phyloP scores from a whole-genome alignment of 116 monocot species.

The Zostera marina region DNA sequence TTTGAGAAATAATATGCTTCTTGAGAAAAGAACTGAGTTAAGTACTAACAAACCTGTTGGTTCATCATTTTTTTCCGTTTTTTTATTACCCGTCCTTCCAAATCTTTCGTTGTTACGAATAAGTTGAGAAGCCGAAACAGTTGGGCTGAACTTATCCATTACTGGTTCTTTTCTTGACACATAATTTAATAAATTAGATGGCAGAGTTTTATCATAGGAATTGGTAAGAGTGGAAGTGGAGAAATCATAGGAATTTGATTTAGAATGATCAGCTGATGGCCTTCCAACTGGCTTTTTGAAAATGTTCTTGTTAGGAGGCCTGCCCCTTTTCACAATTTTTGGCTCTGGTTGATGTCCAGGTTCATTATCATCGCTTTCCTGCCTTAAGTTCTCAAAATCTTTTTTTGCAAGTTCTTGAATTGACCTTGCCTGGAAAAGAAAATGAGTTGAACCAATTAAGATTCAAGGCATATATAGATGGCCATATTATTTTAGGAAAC shows the following conservation, averaged over 20 bases:
- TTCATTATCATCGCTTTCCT: constrained; percentile 25
- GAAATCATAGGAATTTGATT: constrained; percentile 14
- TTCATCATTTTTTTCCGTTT: constrained; percentile 31
- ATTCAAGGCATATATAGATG: background rate
- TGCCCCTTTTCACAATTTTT: constrained; percentile 12
- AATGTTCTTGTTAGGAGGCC: constrained; percentile 17
- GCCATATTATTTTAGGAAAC: background rate
- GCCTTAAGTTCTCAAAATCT: constrained; percentile 49
- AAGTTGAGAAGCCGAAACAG: constrained; percentile 7
- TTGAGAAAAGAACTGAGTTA: background rate
- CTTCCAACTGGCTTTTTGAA: constrained; percentile 13
- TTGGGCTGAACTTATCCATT: constrained; percentile 9
- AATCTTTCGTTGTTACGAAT: constrained; percentile 13
- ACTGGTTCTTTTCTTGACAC: constrained; percentile 16
- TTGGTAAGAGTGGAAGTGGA: constrained; percentile 31
- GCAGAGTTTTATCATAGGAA: constrained; percentile 8
- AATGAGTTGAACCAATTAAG: background rate
- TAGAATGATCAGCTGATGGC: constrained; percentile 9
- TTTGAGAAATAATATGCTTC: background rate
- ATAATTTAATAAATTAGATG: constrained; percentile 22
- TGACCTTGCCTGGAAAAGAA: constrained; percentile 30
- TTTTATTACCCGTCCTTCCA: constrained; percentile 23
- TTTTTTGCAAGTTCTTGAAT: constrained; percentile 65
- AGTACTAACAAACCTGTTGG: constrained; percentile 20
- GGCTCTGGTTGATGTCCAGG: constrained; percentile 19